These are phyloP conservation scores for Eleusine indica DNA, from an alignment of 176 grass and related monocot species.

Conservation along the genomic window DNA sequence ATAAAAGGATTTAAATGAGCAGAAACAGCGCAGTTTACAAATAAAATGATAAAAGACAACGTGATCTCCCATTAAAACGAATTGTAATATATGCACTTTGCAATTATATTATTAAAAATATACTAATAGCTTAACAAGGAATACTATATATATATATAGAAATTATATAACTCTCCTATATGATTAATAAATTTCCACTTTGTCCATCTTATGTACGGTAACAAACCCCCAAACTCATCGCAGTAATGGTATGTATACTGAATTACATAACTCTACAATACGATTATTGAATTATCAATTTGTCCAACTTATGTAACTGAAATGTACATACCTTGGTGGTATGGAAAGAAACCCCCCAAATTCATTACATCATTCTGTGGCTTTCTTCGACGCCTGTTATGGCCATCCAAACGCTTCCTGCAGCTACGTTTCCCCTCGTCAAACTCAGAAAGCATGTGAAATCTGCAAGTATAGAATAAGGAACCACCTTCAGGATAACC, in stretches of 20 bases:
- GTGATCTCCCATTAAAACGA: neutral
- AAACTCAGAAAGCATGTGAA: conserved; percentile 78
- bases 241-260: neutral
- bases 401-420: conserved; percentile 74
- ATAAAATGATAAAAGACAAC: neutral
- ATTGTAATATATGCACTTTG: neutral
- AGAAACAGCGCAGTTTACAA: neutral
- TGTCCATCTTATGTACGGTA: conserved; percentile 20
- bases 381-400: conserved; percentile 86
- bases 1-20: neutral
- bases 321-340: conserved; percentile 53
- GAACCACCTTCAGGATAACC: conserved; percentile 3
- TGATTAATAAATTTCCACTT: neutral
- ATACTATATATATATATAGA: neutral
- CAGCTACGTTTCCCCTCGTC: conserved; percentile 88
- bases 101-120: neutral
- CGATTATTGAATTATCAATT: neutral
- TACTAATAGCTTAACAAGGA: neutral
- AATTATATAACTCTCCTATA: neutral
- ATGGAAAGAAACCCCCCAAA: conserved; percentile 45
- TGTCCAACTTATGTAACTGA: neutral
- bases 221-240: conserved; percentile 45
- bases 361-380: conserved; percentile 59
- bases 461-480: conserved; percentile 40
- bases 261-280: neutral